Base-by-base conservation (phyloP, 495 filamentous ascomycete species). In the Physcia stellaris region DNA sequence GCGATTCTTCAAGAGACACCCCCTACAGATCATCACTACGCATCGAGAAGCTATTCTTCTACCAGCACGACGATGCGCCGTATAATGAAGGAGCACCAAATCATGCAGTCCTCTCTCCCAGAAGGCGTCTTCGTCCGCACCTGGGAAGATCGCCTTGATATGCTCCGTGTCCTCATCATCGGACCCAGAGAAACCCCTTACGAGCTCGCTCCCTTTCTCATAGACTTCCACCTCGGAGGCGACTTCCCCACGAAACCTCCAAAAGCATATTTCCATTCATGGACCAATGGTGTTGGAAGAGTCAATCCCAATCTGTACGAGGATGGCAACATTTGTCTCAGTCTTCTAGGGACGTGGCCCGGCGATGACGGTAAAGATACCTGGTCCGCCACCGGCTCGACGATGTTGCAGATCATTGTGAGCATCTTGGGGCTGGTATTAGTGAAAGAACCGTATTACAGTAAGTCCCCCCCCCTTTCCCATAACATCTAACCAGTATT, bases 221-320 rank as follows among this genome's bases (percentile, higher is more conserved):
- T 79, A 40, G 74, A 79, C 52, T 53, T 77, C 22, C 52, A 68
- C 36, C 61, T 77, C 31, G 45, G 48, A 4, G 26, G 49, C 1
- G 39, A 47, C 4, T 79, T 72, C 46, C 73, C 73, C 2, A 41
- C 46, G 11, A 37, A 45, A 0, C 66, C 73, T 4, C 74, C 74
- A 1, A 34, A 50, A 4, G 59, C 61, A 2, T 66, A 60, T 49
- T 79, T 79, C 45, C 72, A 79, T 47, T 68, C 63, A 18, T 78
- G 73, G 72, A 66, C 64, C 0, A 47, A 58, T 27, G 60, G 63
- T 3, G 41, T 60, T 6, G 73, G 69, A 2, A 55, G 59, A 11
- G 59, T 77, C 24, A 79, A 79, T 48, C 75, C 75, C 1, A 79
- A 79, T 45, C 48, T 79, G 4, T 77, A 76, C 45, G 70, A 77